A percentile compares a stretch with the other conserved stretches of the same genome.
phyloP scores from a whole-genome alignment of 208 protist species.

The Crithidia thermophila region DNA sequence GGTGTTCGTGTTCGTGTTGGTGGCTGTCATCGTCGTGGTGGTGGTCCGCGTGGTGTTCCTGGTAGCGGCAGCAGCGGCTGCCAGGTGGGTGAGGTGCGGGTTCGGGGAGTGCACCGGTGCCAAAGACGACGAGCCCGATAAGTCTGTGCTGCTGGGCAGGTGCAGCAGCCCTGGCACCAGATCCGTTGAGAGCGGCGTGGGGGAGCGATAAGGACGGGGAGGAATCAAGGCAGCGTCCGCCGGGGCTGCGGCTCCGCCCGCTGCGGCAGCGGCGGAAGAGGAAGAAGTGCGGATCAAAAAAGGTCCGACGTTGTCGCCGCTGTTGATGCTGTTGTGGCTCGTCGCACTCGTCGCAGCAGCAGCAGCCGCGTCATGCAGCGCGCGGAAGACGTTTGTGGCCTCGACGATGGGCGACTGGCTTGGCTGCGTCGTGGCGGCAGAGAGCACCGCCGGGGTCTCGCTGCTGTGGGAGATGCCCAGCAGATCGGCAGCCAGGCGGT shows the following conservation, averaged over 20 bases:
- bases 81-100: too few species aligned
- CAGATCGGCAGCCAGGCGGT: not conserved
- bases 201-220: not conserved
- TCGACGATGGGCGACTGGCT: not conserved
- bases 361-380: too few species aligned
- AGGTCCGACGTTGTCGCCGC: too few species aligned
- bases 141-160: slow-evolving; percentile 8
- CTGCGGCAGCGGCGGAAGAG: too few species aligned
- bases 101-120: not conserved
- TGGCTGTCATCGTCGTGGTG: too few species aligned
- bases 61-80: too few species aligned
- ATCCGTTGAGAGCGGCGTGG: not conserved
- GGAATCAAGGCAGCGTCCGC: not conserved
- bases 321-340: slow-evolving; percentile 7
- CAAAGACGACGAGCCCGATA: not conserved
- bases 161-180: not conserved
- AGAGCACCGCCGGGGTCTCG: not conserved
- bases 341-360: too few species aligned
- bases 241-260: too few species aligned
- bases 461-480: slow-evolving; percentile 5
- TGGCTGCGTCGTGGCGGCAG: not conserved
- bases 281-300: too few species aligned
- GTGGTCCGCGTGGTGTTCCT: too few species aligned
- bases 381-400: not conserved
- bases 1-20: too few species aligned